These are phyloP conservation scores for Candida sp. DNA, from an alignment of 1,139 yeast species.

Conservation along the genomic window DNA sequence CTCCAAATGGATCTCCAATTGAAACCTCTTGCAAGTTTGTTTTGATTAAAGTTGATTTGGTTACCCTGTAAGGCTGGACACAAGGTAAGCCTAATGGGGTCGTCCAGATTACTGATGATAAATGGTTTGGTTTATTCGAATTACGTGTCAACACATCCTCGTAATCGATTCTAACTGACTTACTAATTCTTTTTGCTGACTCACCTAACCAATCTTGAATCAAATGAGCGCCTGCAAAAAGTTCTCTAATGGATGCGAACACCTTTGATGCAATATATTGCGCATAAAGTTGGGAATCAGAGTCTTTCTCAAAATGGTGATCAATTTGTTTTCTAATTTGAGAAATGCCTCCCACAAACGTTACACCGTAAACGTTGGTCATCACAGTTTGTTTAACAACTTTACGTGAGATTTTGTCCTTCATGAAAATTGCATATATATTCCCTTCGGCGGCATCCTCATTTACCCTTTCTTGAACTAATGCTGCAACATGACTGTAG, in stretches of 20 bases:
- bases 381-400: constrained; percentile 96
- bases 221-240: constrained; percentile 89
- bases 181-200: constrained; percentile 77
- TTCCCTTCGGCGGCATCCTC: constrained; percentile 56
- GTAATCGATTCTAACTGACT: constrained; percentile 68
- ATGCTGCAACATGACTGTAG: constrained; percentile 74
- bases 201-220: constrained; percentile 97
- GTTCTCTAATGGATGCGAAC: constrained; percentile 77
- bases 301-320: constrained; percentile 40
- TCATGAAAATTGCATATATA: constrained; percentile 50
- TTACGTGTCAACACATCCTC: constrained; percentile 23
- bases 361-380: constrained; percentile 99
- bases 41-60: constrained; percentile 57
- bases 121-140: constrained; percentile 51
- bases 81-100: constrained; percentile 92
- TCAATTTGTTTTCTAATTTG: constrained; percentile 74
- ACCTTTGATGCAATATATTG: constrained; percentile 76
- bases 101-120: constrained; percentile 96
- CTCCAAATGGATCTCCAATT: constrained; percentile 79
- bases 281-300: constrained; percentile 44
- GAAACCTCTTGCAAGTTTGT: constrained; percentile 84
- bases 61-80: constrained; percentile 90
- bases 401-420: constrained; percentile 73
- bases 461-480: constrained; percentile 61
- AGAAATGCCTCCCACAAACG: constrained; percentile 87